Evolutionary conservation across 768 basidiomycete species (phyloP), one percentile per base, ranked within the genome.

Genomic region (Wakefieldia striispora): DNA sequence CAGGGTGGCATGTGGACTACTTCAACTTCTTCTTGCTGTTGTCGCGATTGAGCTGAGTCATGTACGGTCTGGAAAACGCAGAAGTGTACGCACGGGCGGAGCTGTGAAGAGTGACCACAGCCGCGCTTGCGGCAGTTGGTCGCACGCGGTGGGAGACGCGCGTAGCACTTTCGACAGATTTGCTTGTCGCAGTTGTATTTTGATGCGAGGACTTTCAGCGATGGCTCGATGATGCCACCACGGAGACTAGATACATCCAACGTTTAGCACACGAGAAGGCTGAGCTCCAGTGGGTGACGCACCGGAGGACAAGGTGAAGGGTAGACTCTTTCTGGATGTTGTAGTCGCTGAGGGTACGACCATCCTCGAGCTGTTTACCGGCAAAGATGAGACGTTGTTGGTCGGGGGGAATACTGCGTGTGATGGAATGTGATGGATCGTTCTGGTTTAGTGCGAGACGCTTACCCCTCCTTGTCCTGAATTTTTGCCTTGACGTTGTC

Each of bases 171-270:
- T 73, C 97, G 93, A 83, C 97, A 98, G 65, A 97, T 97, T 71
- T 95, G 91, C 81, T 95, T 95, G 75, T 97, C 93, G 72, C 94
- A 97, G 77, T 97, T 97, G 84, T 94, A 97, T 73, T 95, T 95
- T 70, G 87, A 81, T 50, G 97, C 97, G 53, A 98, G 84, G 36
- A 93, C 92, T 76, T 97, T 97, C 66, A 99, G 77, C 58, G 97
- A 98, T 55, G 97, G 97, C 77, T 99, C 97, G 60, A 99, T 98
- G 78, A 99, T 93, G 45, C 97, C 97, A 55, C 97, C 60, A 26
- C 45, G 56, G 37, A 56, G 56, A 51, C 61, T 65, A 13, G 29
- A 45, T 2, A 14, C 1, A 10, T 2, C 2, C 7, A 6, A 16
- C 11, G 12, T 27, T 60, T 14, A 60, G 37, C 26, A 26, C 29